Conservation (phyloP, 495 filamentous ascomycete species). For the Alectoria sarmentosa region DNA sequence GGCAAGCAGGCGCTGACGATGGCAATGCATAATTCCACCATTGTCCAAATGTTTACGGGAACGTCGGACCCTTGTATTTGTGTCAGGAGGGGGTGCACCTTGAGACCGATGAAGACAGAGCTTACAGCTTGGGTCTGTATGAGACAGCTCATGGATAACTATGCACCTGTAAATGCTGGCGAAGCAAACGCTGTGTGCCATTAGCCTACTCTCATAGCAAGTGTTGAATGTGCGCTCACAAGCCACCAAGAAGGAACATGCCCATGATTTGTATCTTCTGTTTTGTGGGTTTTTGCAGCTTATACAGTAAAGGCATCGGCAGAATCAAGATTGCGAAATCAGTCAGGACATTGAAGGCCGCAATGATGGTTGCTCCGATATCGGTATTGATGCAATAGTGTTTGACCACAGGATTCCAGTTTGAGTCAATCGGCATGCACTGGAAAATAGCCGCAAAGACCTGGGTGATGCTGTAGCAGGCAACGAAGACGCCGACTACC, state of each 20-base stretch:
- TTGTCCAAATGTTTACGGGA: slow-evolving; percentile 37
- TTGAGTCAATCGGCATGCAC: slow-evolving; percentile 7
- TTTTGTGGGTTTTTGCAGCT: slow-evolving; percentile 26
- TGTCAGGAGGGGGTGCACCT: background rate
- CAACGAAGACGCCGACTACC: slow-evolving; percentile 30
- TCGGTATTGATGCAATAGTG: slow-evolving; percentile 28
- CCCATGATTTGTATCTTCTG: slow-evolving; percentile 25
- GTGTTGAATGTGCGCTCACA: background rate
- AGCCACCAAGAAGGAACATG: slow-evolving; percentile 13
- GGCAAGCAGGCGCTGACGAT: slow-evolving; percentile 40
- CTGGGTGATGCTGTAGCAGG: slow-evolving; percentile 24
- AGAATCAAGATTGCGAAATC: slow-evolving; percentile 31
- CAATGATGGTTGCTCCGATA: slow-evolving; percentile 24
- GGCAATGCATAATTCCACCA: slow-evolving; percentile 39
- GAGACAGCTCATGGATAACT: slow-evolving; percentile 18
- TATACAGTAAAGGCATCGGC: slow-evolving; percentile 29
- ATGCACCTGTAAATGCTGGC: slow-evolving; percentile 26
- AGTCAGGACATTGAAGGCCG: slow-evolving; percentile 27
- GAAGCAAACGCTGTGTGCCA: slow-evolving; percentile 21
- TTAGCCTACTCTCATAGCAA: background rate
- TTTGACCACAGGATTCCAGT: slow-evolving; percentile 6
- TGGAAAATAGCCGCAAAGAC: slow-evolving; percentile 6
- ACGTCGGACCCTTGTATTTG: slow-evolving; percentile 23
- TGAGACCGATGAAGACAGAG: no score
- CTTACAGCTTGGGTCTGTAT: slow-evolving; percentile 22